A percentile compares a stretch with the other conserved stretches of the same genome.
Conservation (phyloP, 2,329 filamentous ascomycete genomes). For the Lasiodiplodia gonubiensis region DNA sequence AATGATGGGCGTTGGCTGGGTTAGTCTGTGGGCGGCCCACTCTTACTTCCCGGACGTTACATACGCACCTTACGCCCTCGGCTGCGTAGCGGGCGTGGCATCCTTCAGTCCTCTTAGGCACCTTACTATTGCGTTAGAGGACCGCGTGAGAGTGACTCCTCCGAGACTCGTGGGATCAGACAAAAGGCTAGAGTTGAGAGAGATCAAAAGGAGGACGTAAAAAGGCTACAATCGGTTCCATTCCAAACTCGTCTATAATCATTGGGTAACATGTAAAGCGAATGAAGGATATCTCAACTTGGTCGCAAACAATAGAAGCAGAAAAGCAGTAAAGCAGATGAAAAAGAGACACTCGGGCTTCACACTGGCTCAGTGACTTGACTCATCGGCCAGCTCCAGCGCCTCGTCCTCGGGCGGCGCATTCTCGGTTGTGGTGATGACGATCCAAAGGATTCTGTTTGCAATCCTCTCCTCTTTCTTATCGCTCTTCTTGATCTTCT, state of each 20-base stretch:
- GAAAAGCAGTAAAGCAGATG: background rate
- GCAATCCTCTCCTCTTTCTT: conserved; percentile 26
- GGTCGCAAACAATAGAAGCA: background rate
- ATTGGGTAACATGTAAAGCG: background rate
- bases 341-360: too few species aligned
- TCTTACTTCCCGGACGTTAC: too few species aligned
- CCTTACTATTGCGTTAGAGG: background rate
- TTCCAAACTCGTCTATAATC: background rate
- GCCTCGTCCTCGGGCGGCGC: conserved; percentile 8
- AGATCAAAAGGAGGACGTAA: background rate
- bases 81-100: background rate
- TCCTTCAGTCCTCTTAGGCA: background rate
- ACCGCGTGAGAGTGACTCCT: background rate
- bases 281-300: conserved; percentile 11
- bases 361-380: background rate
- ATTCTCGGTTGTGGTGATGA: conserved; percentile 9
- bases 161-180: background rate
- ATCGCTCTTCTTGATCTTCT: conserved; percentile 24
- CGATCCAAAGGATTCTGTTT: conserved; percentile 21
- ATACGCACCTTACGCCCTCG: too few species aligned
- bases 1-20: background rate
- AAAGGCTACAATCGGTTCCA: background rate
- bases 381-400: background rate
- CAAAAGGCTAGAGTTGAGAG: background rate
- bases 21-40: too few species aligned